Evolutionary conservation across 1,139 yeast species (phyloP), one percentile per base, ranked within the genome.

Genomic region (Geotrichum bryndzae): DNA sequence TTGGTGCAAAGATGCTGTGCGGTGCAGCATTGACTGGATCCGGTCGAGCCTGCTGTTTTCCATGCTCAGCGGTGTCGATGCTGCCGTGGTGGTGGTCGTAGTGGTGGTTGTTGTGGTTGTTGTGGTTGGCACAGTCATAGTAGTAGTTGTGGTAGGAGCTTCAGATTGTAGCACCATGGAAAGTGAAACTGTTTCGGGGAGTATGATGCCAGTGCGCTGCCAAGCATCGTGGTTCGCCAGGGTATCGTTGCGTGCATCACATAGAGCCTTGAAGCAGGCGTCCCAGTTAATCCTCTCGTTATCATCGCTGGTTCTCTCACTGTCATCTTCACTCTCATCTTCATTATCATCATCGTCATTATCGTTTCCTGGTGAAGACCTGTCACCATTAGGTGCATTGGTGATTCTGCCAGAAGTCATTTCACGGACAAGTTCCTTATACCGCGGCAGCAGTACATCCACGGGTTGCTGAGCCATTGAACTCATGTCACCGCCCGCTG

Each of bases 371-470:
- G 4, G 48, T 29, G 13, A 29, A 10, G 29, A 2, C 13, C 10
- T 33, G 25, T 33, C 25, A 10, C 13, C 18, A 38, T 13, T 25
- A 18, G 18, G 29, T 13, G 13, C 18, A 25, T 1, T 2, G 2
- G 15, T 45, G 18, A n/a, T 41, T 18, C 10, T n/a, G 38, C 29
- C 45, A 22, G 27, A 45, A 29, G 27, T 51, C 18, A 23, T 51
- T 10, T 41, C 22, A 10, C 48, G 15, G 23, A 54, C 38, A 15
- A 54, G n/a, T 10, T 22, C 45, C n/a, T 31, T 35, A 31, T 57
- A 55, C 27, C 31, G 23, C n/a, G 60, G 60, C 56, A 52, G 56
- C 27, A 57, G 46, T 4, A 45, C 48, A 25, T 38, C 22, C 25
- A 45, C n/a, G 15, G 58, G 25, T 48, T 59, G 59, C 18, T 22